Evolutionary conservation across 2,329 filamentous ascomycete genomes (phyloP).

Genomic region (Aureobasidium mangrovei): DNA sequence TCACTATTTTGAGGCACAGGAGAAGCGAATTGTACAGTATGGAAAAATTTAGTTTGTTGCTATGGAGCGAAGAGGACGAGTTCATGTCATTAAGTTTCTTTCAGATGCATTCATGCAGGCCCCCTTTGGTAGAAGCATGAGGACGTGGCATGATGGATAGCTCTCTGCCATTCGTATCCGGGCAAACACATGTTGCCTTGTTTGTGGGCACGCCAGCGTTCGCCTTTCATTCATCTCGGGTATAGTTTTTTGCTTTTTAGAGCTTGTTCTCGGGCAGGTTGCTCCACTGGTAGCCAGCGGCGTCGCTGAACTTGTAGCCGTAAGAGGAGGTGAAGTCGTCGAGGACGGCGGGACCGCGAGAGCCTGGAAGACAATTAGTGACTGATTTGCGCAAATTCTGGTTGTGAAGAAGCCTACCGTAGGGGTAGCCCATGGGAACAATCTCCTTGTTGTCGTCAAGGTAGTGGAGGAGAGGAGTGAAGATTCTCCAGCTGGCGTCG

Average conservation of each 20-base stretch:
- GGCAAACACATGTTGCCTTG: not conserved
- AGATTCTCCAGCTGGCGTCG: constrained; percentile 96
- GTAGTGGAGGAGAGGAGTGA: constrained; percentile 94
- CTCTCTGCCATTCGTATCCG: constrained; percentile 10
- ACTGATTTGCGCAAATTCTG: not conserved
- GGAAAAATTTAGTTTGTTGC: not conserved
- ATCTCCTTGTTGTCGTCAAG: constrained; percentile 99
- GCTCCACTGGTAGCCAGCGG: constrained; percentile 91
- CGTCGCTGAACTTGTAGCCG: constrained; percentile 97
- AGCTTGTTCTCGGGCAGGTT: constrained; percentile 66
- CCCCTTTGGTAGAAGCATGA: constrained; percentile 1
- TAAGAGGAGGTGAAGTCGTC: constrained; percentile 98
- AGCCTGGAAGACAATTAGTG: constrained; percentile 52
- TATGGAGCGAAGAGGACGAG: constrained; percentile 11
- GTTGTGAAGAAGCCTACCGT: constrained; percentile 56
- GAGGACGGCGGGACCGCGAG: constrained; percentile 87
- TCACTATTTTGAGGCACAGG: no score
- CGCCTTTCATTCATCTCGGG: constrained; percentile 4
- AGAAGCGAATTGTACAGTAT: no score
- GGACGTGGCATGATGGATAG: constrained; percentile 1
- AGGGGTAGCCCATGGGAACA: constrained; percentile 98
- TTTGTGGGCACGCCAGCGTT: constrained; percentile 1
- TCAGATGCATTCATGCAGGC: constrained; percentile 13
- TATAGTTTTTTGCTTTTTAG: constrained; percentile 37
- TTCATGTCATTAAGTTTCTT: constrained; percentile 14